Evolutionary conservation across 306 rosid genomes (phyloP).

Genomic region (Lotus japonicus): DNA sequence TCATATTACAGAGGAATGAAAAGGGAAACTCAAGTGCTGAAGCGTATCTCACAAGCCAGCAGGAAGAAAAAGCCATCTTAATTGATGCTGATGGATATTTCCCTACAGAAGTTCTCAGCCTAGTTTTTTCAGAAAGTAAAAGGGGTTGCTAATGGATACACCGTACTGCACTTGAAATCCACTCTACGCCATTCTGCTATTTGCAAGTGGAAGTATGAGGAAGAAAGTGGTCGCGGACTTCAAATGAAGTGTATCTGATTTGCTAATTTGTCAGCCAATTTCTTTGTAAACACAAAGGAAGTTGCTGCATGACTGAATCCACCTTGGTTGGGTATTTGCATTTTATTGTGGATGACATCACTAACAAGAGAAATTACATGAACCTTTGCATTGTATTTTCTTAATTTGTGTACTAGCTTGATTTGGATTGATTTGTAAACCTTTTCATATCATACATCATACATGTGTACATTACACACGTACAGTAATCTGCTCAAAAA

Average conservation of each 20-base stretch:
- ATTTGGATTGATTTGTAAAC: conserved; percentile 2
- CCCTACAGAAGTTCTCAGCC: conserved; percentile 4
- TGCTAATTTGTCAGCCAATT: background rate
- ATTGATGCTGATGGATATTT: background rate
- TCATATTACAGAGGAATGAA: conserved; percentile 52
- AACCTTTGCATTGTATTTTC: background rate
- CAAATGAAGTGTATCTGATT: background rate
- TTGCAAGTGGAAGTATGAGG: background rate
- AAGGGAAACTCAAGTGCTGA: conserved; percentile 44
- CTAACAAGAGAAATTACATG: background rate
- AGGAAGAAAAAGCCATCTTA: conserved; percentile 67
- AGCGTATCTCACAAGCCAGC: conserved; percentile 43
- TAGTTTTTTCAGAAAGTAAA: conserved; percentile 6
- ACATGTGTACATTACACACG: background rate
- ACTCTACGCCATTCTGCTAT: conserved; percentile 13
- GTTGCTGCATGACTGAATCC: background rate
- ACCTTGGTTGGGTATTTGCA: background rate
- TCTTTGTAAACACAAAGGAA: background rate
- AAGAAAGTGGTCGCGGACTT: background rate
- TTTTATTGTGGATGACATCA: background rate
- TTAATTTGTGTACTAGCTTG: conserved; percentile 1
- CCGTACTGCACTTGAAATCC: background rate
- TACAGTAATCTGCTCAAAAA: background rate
- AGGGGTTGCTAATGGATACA: background rate
- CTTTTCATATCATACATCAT: background rate